These are phyloP conservation scores for Microbotryum silenes-acaulis DNA, from an alignment of 1,284 basidiomycete species.

Conservation along the genomic window DNA sequence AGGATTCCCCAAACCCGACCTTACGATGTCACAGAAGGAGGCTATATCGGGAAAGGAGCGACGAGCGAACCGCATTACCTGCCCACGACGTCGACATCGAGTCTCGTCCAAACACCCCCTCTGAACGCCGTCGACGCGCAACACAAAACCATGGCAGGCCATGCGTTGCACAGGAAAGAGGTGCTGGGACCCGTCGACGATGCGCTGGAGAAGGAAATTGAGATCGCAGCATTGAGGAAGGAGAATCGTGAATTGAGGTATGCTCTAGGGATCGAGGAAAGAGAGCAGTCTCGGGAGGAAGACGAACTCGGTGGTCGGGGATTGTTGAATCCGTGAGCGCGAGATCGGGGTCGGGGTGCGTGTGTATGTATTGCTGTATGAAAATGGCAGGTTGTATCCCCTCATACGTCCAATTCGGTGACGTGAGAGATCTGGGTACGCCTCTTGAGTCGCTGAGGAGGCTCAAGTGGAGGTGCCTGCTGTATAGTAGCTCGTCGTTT, in stretches of 20 bases:
- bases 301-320: constrained; percentile 51
- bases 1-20: background rate
- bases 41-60: constrained; percentile 22
- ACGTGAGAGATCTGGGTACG: too few relatives aligned
- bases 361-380: background rate
- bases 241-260: constrained; percentile 70
- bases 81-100: constrained; percentile 27
- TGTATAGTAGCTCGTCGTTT: too few relatives aligned
- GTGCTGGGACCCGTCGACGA: constrained; percentile 53
- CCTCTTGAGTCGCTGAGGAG: too few relatives aligned
- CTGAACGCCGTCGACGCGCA: background rate
- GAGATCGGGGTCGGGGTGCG: background rate
- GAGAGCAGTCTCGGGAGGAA: background rate
- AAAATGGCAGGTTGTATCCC: too few relatives aligned
- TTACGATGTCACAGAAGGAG: constrained; percentile 19
- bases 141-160: constrained; percentile 9
- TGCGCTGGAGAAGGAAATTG: constrained; percentile 72
- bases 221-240: constrained; percentile 65
- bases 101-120: constrained; percentile 17
- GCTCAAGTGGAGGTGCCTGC: too few relatives aligned
- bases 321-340: background rate
- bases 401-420: too few relatives aligned
- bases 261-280: constrained; percentile 41
- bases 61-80: constrained; percentile 19
- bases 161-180: constrained; percentile 30